Evolutionary conservation across 768 basidiomycete species (phyloP).

Genomic region (Cystobasidium onofrii): DNA sequence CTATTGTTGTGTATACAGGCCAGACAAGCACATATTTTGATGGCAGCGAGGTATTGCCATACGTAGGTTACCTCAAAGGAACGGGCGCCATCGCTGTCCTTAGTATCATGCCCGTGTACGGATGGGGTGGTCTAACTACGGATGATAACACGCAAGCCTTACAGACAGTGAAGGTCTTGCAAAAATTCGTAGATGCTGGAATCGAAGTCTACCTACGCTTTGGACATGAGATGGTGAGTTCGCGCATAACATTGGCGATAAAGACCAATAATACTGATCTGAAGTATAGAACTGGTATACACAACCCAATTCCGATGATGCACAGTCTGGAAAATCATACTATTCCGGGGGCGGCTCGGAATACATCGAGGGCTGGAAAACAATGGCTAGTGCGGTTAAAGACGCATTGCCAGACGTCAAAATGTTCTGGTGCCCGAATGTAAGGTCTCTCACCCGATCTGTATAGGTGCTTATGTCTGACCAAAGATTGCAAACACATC

Average conservation of each 20-base stretch:
- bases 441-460: not conserved
- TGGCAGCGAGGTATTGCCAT: not conserved
- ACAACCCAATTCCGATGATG: not conserved
- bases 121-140: slow-evolving; percentile 16
- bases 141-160: slow-evolving; percentile 19
- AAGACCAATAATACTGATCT: not conserved
- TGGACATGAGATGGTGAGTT: slow-evolving; percentile 11
- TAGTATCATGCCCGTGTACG: slow-evolving; percentile 1
- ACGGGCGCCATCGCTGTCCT: not conserved
- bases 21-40: not conserved
- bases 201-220: slow-evolving; percentile 14
- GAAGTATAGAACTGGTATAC: not conserved
- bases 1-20: not conserved
- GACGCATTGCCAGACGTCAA: slow-evolving; percentile 6
- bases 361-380: slow-evolving; percentile 21
- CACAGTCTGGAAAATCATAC: not conserved
- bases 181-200: not conserved
- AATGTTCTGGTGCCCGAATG: slow-evolving; percentile 7
- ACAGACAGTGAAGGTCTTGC: not conserved
- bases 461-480: not conserved
- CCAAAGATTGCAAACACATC: not conserved
- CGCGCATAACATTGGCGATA: no score
- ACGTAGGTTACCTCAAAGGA: not conserved
- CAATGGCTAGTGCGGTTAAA: slow-evolving; percentile 8
- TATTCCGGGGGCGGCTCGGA: not conserved